phyloP scores from a whole-genome alignment of 176 grass and related monocot species.

The Oryza officinalis region DNA sequence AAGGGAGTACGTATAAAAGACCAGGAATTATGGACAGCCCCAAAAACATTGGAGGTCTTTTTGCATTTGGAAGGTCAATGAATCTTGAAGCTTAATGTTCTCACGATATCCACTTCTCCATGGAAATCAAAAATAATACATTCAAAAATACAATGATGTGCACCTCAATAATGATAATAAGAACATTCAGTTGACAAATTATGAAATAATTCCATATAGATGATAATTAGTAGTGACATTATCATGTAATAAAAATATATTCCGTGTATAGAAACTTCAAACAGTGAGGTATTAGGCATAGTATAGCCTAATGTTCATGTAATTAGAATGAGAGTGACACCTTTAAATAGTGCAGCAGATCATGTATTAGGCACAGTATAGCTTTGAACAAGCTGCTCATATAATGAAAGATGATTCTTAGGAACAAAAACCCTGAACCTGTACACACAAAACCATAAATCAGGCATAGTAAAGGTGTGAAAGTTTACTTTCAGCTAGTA shows the following conservation, averaged over 20 bases:
- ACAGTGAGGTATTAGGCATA: constrained; percentile 41
- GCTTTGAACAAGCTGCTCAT: constrained; percentile 69
- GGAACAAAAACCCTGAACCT: constrained; percentile 97
- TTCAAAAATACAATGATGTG: constrained; percentile 6
- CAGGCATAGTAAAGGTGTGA: constrained; percentile 38
- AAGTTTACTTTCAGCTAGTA: neutral
- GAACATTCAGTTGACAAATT: constrained; percentile 7
- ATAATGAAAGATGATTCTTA: constrained; percentile 67
- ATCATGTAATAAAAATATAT: constrained; percentile 10
- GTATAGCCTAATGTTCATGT: constrained; percentile 23
- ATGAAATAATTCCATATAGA: constrained; percentile 3
- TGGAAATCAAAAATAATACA: neutral
- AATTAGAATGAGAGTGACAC: neutral
- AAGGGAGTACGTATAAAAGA: neutral
- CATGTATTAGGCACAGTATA: constrained; percentile 49
- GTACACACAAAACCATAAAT: constrained; percentile 36
- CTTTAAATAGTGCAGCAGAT: constrained; percentile 32
- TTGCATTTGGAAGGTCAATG: constrained; percentile 11
- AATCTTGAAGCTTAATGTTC: constrained; percentile 1
- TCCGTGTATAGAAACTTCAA: neutral
- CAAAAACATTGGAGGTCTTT: neutral
- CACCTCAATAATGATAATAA: constrained; percentile 8
- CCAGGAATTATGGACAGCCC: neutral
- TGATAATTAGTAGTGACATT: neutral
- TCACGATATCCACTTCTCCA: neutral